Conservation (phyloP, 2,329 filamentous ascomycete species). For the Epichloe festucae region DNA sequence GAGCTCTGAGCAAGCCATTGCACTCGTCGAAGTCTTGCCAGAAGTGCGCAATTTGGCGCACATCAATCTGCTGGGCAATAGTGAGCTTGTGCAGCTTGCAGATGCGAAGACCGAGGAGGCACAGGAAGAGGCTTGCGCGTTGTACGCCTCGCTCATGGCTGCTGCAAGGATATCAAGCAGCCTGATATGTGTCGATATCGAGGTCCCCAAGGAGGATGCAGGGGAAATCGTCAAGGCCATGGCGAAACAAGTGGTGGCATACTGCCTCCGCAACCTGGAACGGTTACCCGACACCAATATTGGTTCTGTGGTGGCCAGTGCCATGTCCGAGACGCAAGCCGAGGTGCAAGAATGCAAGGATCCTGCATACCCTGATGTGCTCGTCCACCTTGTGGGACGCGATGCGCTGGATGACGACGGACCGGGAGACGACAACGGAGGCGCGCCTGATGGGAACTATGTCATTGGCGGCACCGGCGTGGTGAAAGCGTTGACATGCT, state of each 20-base stretch:
- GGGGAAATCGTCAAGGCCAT: constrained; percentile 86
- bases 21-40: constrained; percentile 77
- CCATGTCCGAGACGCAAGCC: constrained; percentile 25
- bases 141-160: constrained; percentile 84
- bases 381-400: constrained; percentile 76
- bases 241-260: constrained; percentile 88
- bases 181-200: constrained; percentile 82
- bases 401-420: constrained; percentile 36
- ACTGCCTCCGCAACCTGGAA: constrained; percentile 86
- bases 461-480: constrained; percentile 92
- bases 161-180: constrained; percentile 73
- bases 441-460: constrained; percentile 81
- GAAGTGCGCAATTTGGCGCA: constrained; percentile 74
- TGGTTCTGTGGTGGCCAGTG: constrained; percentile 30
- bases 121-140: constrained; percentile 86
- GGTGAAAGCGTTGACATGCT: constrained; percentile 85
- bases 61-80: constrained; percentile 75
- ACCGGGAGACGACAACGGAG: constrained; percentile 47
- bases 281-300: constrained; percentile 56
- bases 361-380: constrained; percentile 56
- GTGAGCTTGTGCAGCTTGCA: constrained; percentile 55
- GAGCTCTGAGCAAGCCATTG: constrained; percentile 78
- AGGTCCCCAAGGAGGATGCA: constrained; percentile 68
- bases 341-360: constrained; percentile 16
- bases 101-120: constrained; percentile 62